Conservation (phyloP, 2,329 filamentous ascomycete species). For the Arthroderma sp. region DNA sequence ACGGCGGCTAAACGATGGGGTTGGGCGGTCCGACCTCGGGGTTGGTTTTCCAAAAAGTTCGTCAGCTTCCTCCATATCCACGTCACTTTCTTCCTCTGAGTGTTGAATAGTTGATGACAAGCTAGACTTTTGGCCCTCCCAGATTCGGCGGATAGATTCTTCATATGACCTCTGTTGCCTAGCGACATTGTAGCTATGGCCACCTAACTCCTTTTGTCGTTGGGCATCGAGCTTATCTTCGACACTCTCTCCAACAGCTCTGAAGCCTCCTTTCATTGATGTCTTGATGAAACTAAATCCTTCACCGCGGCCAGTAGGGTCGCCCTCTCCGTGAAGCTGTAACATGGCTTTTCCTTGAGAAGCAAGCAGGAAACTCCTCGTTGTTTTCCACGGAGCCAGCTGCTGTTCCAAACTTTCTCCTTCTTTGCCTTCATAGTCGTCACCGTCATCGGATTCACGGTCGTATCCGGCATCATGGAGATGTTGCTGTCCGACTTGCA, state of each 20-base stretch:
- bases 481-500: conserved; percentile 89
- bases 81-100: conserved; percentile 60
- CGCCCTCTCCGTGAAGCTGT: conserved; percentile 82
- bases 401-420: conserved; percentile 71
- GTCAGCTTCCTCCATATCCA: conserved; percentile 41
- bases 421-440: conserved; percentile 53
- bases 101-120: conserved; percentile 62
- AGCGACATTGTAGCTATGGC: conserved; percentile 95
- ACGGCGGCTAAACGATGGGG: conserved; percentile 42
- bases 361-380: conserved; percentile 90
- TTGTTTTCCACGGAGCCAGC: conserved; percentile 91
- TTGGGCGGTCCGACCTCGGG: conserved; percentile 51
- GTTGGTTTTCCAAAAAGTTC: conserved; percentile 44
- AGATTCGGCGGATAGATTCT: conserved; percentile 80
- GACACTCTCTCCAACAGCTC: conserved; percentile 76
- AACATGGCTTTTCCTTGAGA: conserved; percentile 95
- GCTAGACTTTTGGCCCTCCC: conserved; percentile 73
- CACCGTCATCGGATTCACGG: conserved; percentile 52
- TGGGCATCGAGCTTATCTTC: conserved; percentile 79
- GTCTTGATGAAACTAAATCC: conserved; percentile 97
- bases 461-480: conserved; percentile 85
- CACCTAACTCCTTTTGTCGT: conserved; percentile 54
- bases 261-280: conserved; percentile 97
- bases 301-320: conserved; percentile 84
- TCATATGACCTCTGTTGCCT: conserved; percentile 87